phyloP scores from a whole-genome alignment of 2,329 filamentous ascomycete species.

The Cercospora canescens region DNA sequence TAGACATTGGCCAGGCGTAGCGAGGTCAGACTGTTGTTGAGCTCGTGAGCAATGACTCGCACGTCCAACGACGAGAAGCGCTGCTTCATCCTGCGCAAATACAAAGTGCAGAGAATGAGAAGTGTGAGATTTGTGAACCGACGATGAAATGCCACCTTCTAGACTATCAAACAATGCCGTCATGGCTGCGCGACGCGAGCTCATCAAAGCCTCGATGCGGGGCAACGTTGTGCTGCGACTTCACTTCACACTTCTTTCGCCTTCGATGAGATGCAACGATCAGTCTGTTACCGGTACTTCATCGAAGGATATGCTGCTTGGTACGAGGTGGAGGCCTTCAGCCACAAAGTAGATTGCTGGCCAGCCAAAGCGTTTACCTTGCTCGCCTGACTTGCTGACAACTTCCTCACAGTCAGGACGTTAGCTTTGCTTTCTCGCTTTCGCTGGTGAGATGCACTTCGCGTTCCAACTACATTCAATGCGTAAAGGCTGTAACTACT shows the following conservation, averaged over 20 bases:
- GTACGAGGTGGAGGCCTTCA: background rate
- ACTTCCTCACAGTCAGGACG: too few species aligned
- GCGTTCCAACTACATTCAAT: too few species aligned
- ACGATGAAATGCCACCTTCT: background rate
- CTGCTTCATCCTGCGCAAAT: constrained; percentile 64
- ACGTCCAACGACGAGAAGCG: constrained; percentile 78
- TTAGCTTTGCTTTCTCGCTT: too few species aligned
- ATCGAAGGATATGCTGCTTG: too few species aligned
- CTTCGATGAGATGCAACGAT: background rate
- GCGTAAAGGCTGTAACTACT: too few species aligned
- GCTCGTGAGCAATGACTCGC: constrained; percentile 89
- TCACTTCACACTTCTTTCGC: background rate
- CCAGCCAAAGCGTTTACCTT: too few species aligned
- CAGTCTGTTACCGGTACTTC: background rate
- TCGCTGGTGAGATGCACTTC: too few species aligned
- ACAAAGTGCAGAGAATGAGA: background rate
- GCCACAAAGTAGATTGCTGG: too few species aligned
- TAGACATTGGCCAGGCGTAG: constrained; percentile 92
- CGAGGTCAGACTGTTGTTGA: constrained; percentile 71
- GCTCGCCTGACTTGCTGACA: too few species aligned
- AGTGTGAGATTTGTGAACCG: background rate
- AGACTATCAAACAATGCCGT: background rate
- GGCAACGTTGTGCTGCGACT: too few species aligned
- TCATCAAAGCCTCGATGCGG: background rate
- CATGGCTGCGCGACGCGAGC: background rate